Base-by-base conservation (phyloP, 495 filamentous ascomycete genomes). In the Trichoderma orchidacearum region DNA sequence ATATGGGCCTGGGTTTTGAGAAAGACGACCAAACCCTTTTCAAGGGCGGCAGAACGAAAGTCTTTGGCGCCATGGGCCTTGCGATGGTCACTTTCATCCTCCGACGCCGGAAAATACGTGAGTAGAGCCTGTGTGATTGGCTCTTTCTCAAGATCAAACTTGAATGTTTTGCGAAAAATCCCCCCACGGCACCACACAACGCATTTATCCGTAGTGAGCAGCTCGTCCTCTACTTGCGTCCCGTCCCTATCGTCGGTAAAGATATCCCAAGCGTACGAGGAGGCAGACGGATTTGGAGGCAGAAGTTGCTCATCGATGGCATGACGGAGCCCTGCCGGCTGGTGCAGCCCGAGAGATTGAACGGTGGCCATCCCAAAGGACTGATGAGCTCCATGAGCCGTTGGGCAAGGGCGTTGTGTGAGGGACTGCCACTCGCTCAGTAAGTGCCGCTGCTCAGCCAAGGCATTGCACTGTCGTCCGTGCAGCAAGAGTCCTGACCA, bases 1-100 rank as follows among this genome's bases (percentile, higher is more conserved):
- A 97, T 81, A 64, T 96, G 93, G 25, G 89, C 90, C 64, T 96
- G 92, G 3, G 87, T 87, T 67, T 90, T 93, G 57, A 99, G 80
- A 60, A 96, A 85, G 35, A 97, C 85, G 5, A 97, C 90, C 53
- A 99, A 71, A 27, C 93, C 86, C 62, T 85, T 78, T 66, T 83
- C 71, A 61, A 83, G 64, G 56, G 25, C 2, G 59, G 59, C 9
- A 55, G 61, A 56, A 55, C 63, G 56, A 52, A 50, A 25, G n/a
- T 7, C 36, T n/a, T 6, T 17, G 2, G 27, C 11, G 21, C 30
- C 52, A 21, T 11, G 13, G 27, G 53, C 1, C 12, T 34, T 55
- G 30, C 32, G 23, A 6, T n/a, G 13, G 59, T 54, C 15, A 55
- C 60, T 23, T 18, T 58, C 59, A 53, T 79, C 75, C 51, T 77